Conservation (phyloP, 768 basidiomycete species). For the Amanita brunnescens region DNA sequence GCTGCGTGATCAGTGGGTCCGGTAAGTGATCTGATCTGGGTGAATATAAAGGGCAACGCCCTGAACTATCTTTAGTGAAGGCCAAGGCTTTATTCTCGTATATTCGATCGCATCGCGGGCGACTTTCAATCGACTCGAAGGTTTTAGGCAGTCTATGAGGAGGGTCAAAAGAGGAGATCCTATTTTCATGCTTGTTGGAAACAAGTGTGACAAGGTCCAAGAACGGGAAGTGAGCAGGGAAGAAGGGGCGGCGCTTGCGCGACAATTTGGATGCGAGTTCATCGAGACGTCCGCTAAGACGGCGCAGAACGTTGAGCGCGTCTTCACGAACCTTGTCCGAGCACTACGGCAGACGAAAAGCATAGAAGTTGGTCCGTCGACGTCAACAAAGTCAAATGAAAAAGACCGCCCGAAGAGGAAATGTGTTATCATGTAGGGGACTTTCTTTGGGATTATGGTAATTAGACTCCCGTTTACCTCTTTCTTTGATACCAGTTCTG, state of each 20-base stretch:
- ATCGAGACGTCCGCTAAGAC: conserved; percentile 97
- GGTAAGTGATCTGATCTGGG: conserved; percentile 43
- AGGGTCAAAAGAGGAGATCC: conserved; percentile 82
- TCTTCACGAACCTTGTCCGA: conserved; percentile 85
- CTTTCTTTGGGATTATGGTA: conserved; percentile 50
- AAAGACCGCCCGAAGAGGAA: conserved; percentile 24
- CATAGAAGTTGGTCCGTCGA: conserved; percentile 37
- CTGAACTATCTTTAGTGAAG: conserved; percentile 51
- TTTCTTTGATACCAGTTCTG: conserved; percentile 74
- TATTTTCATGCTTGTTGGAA: conserved; percentile 91
- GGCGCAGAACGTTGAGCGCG: conserved; percentile 81
- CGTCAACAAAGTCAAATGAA: conserved; percentile 30
- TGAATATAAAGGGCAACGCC: conserved; percentile 8
- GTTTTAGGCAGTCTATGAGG: conserved; percentile 84
- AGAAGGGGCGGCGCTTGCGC: conserved; percentile 77
- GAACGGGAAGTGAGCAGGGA: conserved; percentile 88
- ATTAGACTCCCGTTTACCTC: conserved; percentile 72
- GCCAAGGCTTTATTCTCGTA: conserved; percentile 95
- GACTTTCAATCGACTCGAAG: conserved; percentile 84
- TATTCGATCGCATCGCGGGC: conserved; percentile 94
- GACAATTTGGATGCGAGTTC: conserved; percentile 84
- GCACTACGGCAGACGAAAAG: conserved; percentile 65
- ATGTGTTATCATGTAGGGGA: conserved; percentile 79
- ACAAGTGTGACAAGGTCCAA: conserved; percentile 90
- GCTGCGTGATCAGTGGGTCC: conserved; percentile 95